Base-by-base conservation (phyloP, 352 stramenopile genomes). In the Globisporangium uncinulatum region DNA sequence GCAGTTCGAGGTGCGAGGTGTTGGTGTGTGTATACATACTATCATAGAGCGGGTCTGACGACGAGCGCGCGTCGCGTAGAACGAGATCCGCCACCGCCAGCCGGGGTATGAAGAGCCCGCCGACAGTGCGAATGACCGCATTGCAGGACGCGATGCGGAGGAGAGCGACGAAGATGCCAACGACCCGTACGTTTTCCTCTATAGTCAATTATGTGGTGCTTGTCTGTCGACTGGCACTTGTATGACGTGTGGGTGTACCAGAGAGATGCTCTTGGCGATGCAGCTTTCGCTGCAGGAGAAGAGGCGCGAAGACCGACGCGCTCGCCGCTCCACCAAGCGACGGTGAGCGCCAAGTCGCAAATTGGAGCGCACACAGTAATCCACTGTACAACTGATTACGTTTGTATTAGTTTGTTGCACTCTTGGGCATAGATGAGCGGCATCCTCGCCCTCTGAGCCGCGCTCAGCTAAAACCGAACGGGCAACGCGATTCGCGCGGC, bases 51-150 rank as follows among this genome's bases (percentile, higher is more conserved):
- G 19, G 8, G 4, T 10, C 2, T 32, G 24, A 45, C 29, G 20
- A 44, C 24, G 24, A 36, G 29, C 14, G 1, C 31, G 3, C 71
- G 24, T 29, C 24, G 15, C 31, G 3, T 51, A 91, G 79, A 88
- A 92, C 61, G 81, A 92, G 58, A 89, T 92, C 57, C 79, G 76
- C 24, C 79, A 89, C 54, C 76, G 81, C 34, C 57, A 51, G 29
- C 68, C 66, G 7, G 46, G 44, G 17, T 24, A 56, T 21, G 54
- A 37, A 11, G 52, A 74, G 32, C 19, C 24, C 19, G 52, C 44
- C 50, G 42, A 19, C 14, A 15, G 31, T 17, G 54, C 0, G 20
- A 48, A 8, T 47, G 42, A 14, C 15, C 39, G 39, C 6, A 4
- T 8, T 5, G 42, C 15, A 46, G 41, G 3, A 20, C 15, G 20